phyloP scores from a whole-genome alignment of 2,329 filamentous ascomycete genomes.

The Zarea fungicola region DNA sequence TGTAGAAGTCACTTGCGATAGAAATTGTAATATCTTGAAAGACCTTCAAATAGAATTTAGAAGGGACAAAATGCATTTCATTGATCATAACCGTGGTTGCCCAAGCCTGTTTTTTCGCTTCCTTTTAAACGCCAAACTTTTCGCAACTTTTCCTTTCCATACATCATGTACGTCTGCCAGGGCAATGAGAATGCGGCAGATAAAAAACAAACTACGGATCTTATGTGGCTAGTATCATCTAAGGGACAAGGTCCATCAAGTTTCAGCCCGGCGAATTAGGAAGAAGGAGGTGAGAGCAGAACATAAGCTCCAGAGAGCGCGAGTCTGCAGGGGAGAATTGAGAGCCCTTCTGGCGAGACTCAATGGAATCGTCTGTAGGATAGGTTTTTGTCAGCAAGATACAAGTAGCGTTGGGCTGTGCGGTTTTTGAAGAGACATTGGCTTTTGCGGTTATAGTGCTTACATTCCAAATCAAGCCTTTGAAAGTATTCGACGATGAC shows the following conservation, averaged over 20 bases:
- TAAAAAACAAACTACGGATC: neutral
- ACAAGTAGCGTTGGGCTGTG: too few relatives aligned
- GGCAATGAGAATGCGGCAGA: neutral
- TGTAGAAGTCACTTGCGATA: too few relatives aligned
- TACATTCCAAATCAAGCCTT: conserved; percentile 52
- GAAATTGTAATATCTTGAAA: too few relatives aligned
- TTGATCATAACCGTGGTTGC: conserved; percentile 5
- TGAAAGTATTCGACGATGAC: conserved; percentile 49
- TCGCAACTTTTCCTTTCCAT: neutral
- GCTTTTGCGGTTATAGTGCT: too few relatives aligned
- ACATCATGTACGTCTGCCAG: neutral
- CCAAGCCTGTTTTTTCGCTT: conserved; percentile 3
- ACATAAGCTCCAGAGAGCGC: conserved; percentile 45
- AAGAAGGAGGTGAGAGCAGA: conserved; percentile 44
- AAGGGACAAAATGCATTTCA: conserved; percentile 1
- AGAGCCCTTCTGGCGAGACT: conserved; percentile 44
- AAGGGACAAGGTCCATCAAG: too few relatives aligned
- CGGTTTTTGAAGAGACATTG: too few relatives aligned
- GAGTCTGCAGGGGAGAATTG: conserved; percentile 47
- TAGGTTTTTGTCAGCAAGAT: neutral
- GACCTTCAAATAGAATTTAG: too few relatives aligned
- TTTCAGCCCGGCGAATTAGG: conserved; percentile 23
- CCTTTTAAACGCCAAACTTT: conserved; percentile 4
- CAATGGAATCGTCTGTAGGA: conserved; percentile 25
- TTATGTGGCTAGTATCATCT: neutral